Base-by-base conservation (phyloP, 1,284 basidiomycete species). In the Tilletia indica region DNA sequence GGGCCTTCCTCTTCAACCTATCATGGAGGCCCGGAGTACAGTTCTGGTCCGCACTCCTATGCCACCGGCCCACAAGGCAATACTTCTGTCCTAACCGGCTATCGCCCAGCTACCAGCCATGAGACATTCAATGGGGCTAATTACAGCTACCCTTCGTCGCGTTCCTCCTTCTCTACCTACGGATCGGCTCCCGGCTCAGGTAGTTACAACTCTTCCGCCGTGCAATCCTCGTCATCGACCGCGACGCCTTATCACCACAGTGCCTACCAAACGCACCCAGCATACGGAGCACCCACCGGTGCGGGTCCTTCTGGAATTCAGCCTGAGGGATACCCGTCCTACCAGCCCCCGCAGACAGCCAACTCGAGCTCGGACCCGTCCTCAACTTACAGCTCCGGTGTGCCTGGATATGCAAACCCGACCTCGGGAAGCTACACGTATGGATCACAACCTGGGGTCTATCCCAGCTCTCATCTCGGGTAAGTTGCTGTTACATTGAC, bases 141-240 rank as follows among this genome's bases (percentile, higher is more conserved):
- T n/a, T 64, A 64, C 36, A 64, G 36, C 36, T 39, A 64, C 34
- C 61, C 61, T 39, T 64, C 61, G 8, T 38, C 61, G 4, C 61
- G 61, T 8, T 64, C 61, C 4, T 64, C 61, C 9, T 64, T 64
- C 61, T 64, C 61, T 14, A n/a, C 61, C 38, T 64, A 64, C 12
- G 36, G 19, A 3, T 64, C 61, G 61, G 19, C 38, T 9, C 34
- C 8, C 16, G 61, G 14, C 3, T 4, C 61, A n/a, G 34, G 36
- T 31, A 31, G 8, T 11, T 64, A 64, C 21, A 38, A 38, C 14
- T 64, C 38, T 8, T 19, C 34, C 61, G 61, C 34, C 36, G 61
- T 64, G 16, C 31, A 9, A 12, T 42, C 61, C 12, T 64, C 61
- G 4, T 39, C 61, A 14, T 64, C 61, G 34, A 64, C 61, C 3